Percentiles rank a stretch among this genome's conserved stretches.
These are phyloP conservation scores for Mycena indigotica DNA, from an alignment of 768 basidiomycete species.

Conservation along the genomic window DNA sequence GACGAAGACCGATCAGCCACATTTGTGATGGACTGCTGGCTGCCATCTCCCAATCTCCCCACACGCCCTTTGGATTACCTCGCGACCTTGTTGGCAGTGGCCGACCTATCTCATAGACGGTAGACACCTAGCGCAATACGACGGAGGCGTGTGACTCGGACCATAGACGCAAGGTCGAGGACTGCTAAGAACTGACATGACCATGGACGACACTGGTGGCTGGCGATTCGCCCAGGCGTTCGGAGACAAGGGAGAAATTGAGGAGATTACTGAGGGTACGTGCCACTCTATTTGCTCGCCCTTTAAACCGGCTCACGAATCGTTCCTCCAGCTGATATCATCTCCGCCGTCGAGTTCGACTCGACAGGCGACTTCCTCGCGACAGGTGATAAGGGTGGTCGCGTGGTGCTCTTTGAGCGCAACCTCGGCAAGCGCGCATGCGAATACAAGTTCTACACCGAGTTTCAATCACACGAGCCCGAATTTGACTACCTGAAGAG, in stretches of 20 bases:
- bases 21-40: too few species aligned
- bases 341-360: constrained; percentile 99
- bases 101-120: too few species aligned
- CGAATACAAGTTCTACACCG: constrained; percentile 99
- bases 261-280: constrained; percentile 98
- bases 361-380: constrained; percentile 99
- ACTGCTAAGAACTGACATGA: too few species aligned
- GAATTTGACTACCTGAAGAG: constrained; percentile 99
- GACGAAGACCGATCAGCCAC: too few species aligned
- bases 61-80: too few species aligned
- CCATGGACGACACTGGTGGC: constrained; percentile 64
- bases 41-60: too few species aligned
- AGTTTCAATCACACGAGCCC: constrained; percentile 99
- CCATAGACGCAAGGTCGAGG: background rate
- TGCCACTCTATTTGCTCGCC: constrained; percentile 3
- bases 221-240: constrained; percentile 99
- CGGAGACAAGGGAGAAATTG: constrained; percentile 98
- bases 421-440: constrained; percentile 99
- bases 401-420: constrained; percentile 97
- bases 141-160: too few species aligned
- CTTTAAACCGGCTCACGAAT: background rate
- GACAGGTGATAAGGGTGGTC: constrained; percentile 98
- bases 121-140: too few species aligned
- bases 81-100: too few species aligned
- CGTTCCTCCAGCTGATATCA: constrained; percentile 85